phyloP scores from a whole-genome alignment of 139 green algal genomes.

The Desmodesmus armatus region DNA sequence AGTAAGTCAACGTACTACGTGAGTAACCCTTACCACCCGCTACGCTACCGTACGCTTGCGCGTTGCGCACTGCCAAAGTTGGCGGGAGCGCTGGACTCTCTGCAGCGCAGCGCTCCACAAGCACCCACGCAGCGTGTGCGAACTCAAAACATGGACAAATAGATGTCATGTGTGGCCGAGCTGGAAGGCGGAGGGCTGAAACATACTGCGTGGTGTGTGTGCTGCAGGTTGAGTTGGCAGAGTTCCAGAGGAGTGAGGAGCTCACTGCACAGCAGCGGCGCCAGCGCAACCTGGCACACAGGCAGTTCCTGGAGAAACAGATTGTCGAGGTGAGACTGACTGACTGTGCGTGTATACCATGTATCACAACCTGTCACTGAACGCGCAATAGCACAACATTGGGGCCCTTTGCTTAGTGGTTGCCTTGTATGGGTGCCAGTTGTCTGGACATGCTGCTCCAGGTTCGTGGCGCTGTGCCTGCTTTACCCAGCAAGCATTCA shows the following conservation, averaged over 20 bases:
- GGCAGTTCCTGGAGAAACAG: constrained; percentile 18
- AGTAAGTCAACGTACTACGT: not conserved
- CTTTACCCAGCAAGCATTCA: too few relatives aligned
- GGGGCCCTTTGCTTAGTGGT: not conserved
- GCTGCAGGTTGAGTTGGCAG: not conserved
- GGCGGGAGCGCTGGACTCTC: not conserved
- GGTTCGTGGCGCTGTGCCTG: not conserved
- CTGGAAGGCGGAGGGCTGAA: too few relatives aligned
- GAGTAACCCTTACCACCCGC: too few relatives aligned
- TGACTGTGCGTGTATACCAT: not conserved
- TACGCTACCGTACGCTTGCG: too few relatives aligned
- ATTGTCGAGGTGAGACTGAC: constrained; percentile 30
- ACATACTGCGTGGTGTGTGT: not conserved
- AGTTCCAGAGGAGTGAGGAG: constrained; percentile 8
- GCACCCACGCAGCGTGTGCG: not conserved
- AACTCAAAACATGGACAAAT: too few relatives aligned
- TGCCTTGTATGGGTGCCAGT: not conserved
- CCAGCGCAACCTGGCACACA: not conserved
- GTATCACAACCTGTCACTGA: not conserved
- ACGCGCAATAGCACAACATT: not conserved
- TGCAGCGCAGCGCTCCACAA: not conserved
- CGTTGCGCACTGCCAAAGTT: too few relatives aligned
- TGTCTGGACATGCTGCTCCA: not conserved
- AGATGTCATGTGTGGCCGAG: too few relatives aligned
- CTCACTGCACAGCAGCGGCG: constrained; percentile 8